Base-by-base conservation (phyloP, 495 filamentous ascomycete genomes). In the Rhypophila decipiens region DNA sequence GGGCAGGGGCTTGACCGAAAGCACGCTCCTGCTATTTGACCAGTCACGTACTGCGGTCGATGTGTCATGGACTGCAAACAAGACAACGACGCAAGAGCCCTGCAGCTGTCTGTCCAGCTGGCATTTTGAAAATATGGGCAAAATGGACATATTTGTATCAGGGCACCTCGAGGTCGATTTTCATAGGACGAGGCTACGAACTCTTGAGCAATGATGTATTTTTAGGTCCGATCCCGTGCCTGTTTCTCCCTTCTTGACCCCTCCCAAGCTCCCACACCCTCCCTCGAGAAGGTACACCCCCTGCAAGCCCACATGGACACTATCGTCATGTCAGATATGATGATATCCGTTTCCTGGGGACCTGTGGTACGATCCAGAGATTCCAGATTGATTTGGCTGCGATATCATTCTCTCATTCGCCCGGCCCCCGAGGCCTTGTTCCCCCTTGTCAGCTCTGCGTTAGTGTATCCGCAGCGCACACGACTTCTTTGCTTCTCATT, bases 311-410 rank as follows among this genome's bases (percentile, higher is more conserved):
- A 39, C 20, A 39, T 39, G n/a, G n/a, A n/a, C n/a, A n/a, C n/a
- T n/a, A n/a, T n/a, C n/a, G 8, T 39, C 13, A 39, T 13, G 18
- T 39, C 13, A 9, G 36, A 39, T 39, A 48, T 39, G 36, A 48
- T 39, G 36, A 31, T 41, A 49, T 42, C 46, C 46, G 31, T 42
- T 49, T 42, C 20, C 42, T 47, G 27, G 21, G 44, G 46, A 37
- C 36, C 47, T 42, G 45, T 53, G 54, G 50, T 53, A 42, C 54
- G 54, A 56, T 52, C 53, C 53, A 49, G 44, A 52, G 41, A 55
- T 51, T 51, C 47, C 42, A 51, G 53, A 56, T 56, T 56, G 53
- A 47, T 49, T 56, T 24, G 23, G 23, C 21, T 34, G 27, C 19
- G 15, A 35, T 43, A 13, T 37, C 17, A 45, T 36, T 40, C 18